A percentile compares a stretch with the other conserved stretches of the same genome.
phyloP scores from a whole-genome alignment of 148 eudicot genomes.

The Talinum fruticosum region DNA sequence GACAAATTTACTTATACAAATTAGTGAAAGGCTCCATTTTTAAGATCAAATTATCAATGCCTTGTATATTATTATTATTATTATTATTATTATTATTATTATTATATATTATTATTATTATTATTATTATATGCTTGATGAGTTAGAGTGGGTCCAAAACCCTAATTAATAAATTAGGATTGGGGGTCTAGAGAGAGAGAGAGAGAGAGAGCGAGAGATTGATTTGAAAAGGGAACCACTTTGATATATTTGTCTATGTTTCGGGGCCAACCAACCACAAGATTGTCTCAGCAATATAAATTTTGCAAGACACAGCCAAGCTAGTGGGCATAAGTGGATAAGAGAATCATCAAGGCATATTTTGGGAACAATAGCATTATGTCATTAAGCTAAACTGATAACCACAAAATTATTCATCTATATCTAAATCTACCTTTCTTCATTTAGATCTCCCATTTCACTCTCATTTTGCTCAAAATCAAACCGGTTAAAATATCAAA shows the following conservation, averaged over 20 bases:
- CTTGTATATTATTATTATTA: no score
- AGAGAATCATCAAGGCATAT: slow-evolving; percentile 2
- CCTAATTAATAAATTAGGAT: neutral
- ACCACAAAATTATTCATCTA: neutral
- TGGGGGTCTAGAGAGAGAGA: neutral
- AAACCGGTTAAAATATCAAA: neutral
- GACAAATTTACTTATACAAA: neutral
- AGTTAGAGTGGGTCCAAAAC: neutral
- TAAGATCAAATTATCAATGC: no score
- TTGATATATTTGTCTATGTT: slow-evolving; percentile 21
- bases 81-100: no score
- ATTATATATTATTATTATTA: no score
- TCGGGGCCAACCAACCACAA: slow-evolving; percentile 29
- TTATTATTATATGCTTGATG: neutral
- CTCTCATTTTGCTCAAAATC: neutral
- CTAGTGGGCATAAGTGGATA: slow-evolving; percentile 12
- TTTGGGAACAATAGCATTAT: neutral
- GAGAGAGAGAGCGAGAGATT: slow-evolving; percentile 7
- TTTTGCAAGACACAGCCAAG: neutral
- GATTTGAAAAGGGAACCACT: slow-evolving; percentile 34
- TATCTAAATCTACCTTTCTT: neutral
- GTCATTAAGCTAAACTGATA: neutral
- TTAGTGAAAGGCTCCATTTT: slow-evolving; percentile 6
- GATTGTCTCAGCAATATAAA: slow-evolving; percentile 4
- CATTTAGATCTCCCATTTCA: neutral